Evolutionary conservation across 331 rosid genomes (phyloP).

Genomic region (Quercus lobata): DNA sequence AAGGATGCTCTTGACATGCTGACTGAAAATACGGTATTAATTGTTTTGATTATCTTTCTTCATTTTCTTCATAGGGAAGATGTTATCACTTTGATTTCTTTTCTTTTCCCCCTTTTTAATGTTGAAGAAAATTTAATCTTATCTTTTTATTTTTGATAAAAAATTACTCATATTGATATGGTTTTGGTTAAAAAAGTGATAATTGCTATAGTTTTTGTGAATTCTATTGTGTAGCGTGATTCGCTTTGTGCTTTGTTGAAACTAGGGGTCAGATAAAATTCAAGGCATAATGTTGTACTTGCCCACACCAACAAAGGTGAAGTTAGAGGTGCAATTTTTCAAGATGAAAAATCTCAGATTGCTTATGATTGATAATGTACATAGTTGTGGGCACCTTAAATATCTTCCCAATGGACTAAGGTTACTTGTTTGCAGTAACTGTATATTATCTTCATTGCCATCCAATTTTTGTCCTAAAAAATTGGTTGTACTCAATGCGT

Average conservation of each 20-base stretch:
- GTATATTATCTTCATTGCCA: conserved; percentile 11
- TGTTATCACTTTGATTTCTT: too few relatives aligned
- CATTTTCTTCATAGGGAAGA: background rate
- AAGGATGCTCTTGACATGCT: conserved; percentile 15
- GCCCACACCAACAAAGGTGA: background rate
- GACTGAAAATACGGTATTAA: background rate
- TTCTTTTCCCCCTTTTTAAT: too few relatives aligned
- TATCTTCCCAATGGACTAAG: conserved; percentile 14
- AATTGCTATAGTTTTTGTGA: too few relatives aligned
- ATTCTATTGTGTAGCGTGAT: background rate
- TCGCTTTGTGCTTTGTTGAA: background rate
- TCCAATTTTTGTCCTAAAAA: conserved; percentile 2
- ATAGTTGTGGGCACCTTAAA: conserved; percentile 2
- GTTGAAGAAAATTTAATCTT: too few relatives aligned
- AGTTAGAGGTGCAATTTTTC: conserved; percentile 15
- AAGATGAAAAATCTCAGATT: conserved; percentile 21
- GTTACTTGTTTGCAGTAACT: conserved; percentile 28
- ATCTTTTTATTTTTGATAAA: background rate
- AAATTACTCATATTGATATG: background rate
- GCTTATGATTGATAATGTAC: conserved; percentile 2
- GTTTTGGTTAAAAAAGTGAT: too few relatives aligned
- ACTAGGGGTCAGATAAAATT: conserved; percentile 16
- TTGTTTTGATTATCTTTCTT: background rate
- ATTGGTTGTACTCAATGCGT: conserved; percentile 27
- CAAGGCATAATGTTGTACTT: conserved; percentile 31